These are phyloP conservation scores for Sordariomycetes sp. DNA, from an alignment of 2,329 filamentous ascomycete species.

Conservation along the genomic window DNA sequence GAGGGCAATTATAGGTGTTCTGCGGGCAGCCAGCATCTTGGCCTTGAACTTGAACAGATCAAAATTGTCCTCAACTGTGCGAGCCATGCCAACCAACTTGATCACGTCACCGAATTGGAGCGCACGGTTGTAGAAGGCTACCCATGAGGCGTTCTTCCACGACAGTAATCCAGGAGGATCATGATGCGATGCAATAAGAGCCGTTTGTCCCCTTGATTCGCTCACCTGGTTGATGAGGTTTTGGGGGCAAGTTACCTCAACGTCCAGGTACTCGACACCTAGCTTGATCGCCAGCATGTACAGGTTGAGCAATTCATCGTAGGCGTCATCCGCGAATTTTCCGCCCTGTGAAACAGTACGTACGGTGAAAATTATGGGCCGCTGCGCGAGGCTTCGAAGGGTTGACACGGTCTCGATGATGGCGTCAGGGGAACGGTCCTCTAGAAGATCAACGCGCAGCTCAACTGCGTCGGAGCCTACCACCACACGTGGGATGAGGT, in stretches of 20 bases:
- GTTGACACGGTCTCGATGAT: constrained; percentile 74
- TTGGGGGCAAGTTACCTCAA: constrained; percentile 81
- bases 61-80: constrained; percentile 74
- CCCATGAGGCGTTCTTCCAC: constrained; percentile 92
- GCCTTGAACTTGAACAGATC: constrained; percentile 73
- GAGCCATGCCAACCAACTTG: constrained; percentile 83
- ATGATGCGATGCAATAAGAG: constrained; percentile 92
- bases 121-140: constrained; percentile 80
- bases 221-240: constrained; percentile 62
- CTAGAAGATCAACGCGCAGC: constrained; percentile 81
- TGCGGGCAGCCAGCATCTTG: constrained; percentile 62
- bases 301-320: constrained; percentile 61
- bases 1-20: constrained; percentile 82
- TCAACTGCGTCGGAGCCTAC: constrained; percentile 91
- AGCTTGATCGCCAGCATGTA: constrained; percentile 73
- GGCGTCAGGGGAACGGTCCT: constrained; percentile 67
- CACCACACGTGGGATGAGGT: constrained; percentile 61
- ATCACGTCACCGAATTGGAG: constrained; percentile 87
- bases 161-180: constrained; percentile 71
- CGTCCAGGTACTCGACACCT: constrained; percentile 85
- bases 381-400: constrained; percentile 59
- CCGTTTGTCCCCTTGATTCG: constrained; percentile 59
- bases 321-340: constrained; percentile 69
- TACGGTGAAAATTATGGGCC: constrained; percentile 89
- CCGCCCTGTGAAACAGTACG: constrained; percentile 82